Conservation (phyloP, 352 stramenopile species). For the Phytophthora agathidicida region DNA sequence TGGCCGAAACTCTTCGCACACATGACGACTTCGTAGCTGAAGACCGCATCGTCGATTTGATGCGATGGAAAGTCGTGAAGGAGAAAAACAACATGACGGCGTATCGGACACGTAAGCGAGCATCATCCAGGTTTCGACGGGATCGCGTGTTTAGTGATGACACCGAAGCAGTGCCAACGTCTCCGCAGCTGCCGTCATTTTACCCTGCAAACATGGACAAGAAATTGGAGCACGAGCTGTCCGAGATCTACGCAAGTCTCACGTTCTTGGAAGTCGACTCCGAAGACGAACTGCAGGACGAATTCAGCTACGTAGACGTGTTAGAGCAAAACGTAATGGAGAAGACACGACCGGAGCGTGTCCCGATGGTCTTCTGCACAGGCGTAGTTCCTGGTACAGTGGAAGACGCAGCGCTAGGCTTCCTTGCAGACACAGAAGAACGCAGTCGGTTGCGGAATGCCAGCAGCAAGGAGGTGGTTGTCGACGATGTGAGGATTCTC, state of each 20-base stretch:
- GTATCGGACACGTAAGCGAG: constrained; percentile 43
- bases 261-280: constrained; percentile 17
- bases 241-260: constrained; percentile 21
- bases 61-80: constrained; percentile 55
- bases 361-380: constrained; percentile 34
- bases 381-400: constrained; percentile 40
- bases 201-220: constrained; percentile 14
- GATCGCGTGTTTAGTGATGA: constrained; percentile 23
- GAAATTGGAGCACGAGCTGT: constrained; percentile 12
- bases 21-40: constrained; percentile 51
- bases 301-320: constrained; percentile 17
- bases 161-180: constrained; percentile 28
- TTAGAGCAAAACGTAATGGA: constrained; percentile 36
- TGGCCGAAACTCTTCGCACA: constrained; percentile 54
- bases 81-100: constrained; percentile 53
- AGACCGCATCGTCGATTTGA: constrained; percentile 33
- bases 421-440: constrained; percentile 39
- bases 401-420: constrained; percentile 45
- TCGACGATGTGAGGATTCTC: constrained; percentile 38
- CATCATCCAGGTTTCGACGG: constrained; percentile 2
- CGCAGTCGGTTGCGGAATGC: constrained; percentile 29
- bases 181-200: constrained; percentile 29
- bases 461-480: constrained; percentile 24
- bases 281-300: constrained; percentile 15
- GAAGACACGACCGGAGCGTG: constrained; percentile 21